Conservation (phyloP, 2,329 filamentous ascomycete genomes). For the Didymella pomorum region DNA sequence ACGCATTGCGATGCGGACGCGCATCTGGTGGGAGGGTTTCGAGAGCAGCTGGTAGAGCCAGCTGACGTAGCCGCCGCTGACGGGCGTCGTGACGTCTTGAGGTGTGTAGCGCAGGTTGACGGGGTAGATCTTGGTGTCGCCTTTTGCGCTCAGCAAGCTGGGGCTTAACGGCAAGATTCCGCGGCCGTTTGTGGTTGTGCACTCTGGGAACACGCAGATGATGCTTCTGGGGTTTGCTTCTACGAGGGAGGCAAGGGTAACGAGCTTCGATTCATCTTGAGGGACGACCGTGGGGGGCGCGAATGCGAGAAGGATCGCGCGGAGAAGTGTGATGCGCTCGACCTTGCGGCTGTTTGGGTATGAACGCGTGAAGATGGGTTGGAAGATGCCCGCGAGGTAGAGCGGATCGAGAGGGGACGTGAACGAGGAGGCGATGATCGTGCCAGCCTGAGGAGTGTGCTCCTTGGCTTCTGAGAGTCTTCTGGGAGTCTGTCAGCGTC, state of each 20-base stretch:
- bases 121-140: conserved; percentile 81
- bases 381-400: conserved; percentile 94
- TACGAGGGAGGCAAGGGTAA: conserved; percentile 61
- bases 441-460: conserved; percentile 79
- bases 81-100: conserved; percentile 86
- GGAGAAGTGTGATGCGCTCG: conserved; percentile 76
- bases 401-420: conserved; percentile 92
- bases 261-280: conserved; percentile 43
- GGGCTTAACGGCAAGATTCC: conserved; percentile 86
- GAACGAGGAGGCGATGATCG: conserved; percentile 87
- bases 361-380: conserved; percentile 89
- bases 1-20: conserved; percentile 85
- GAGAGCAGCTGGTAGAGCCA: conserved; percentile 90
- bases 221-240: conserved; percentile 74
- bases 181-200: conserved; percentile 90
- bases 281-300: conserved; percentile 59
- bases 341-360: conserved; percentile 79
- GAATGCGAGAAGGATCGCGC: conserved; percentile 78
- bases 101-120: conserved; percentile 90
- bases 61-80: conserved; percentile 74
- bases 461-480: conserved; percentile 46
- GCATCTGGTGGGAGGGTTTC: conserved; percentile 85
- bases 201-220: conserved; percentile 91
- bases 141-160: conserved; percentile 72
- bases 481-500: conserved; percentile 19